Percentiles rank a stretch among this genome's conserved stretches.
phyloP scores from a whole-genome alignment of 495 filamentous ascomycete genomes.

The Trichodelitschia bisporula region DNA sequence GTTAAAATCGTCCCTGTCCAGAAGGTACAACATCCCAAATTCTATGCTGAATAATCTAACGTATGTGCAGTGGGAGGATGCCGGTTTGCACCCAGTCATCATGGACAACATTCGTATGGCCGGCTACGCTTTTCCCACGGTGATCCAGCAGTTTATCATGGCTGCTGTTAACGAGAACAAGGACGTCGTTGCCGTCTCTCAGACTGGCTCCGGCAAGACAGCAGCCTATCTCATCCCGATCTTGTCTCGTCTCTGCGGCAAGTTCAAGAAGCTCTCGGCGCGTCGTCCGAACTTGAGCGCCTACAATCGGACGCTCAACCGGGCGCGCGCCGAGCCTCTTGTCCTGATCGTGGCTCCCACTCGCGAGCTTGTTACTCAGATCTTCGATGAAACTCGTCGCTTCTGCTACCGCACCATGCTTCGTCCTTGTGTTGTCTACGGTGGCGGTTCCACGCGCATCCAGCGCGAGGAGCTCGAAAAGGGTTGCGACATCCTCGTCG shows the following conservation, averaged over 20 bases:
- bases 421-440: conserved; percentile 77
- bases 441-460: conserved; percentile 40
- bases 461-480: conserved; percentile 48
- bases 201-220: conserved; percentile 93
- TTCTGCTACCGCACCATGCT: conserved; percentile 88
- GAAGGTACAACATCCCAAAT: neutral
- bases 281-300: conserved; percentile 34
- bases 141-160: conserved; percentile 64
- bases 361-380: conserved; percentile 76
- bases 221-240: conserved; percentile 80
- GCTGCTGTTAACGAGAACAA: conserved; percentile 46
- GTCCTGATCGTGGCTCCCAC: conserved; percentile 68
- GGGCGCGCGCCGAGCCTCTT: conserved; percentile 53
- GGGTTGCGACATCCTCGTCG: conserved; percentile 79
- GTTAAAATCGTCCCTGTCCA: neutral
- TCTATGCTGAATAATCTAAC: too few relatives aligned
- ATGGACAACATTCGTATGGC: conserved; percentile 48
- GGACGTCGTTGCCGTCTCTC: conserved; percentile 70
- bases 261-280: conserved; percentile 60
- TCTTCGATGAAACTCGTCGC: conserved; percentile 78
- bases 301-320: conserved; percentile 18
- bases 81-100: conserved; percentile 70
- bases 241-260: conserved; percentile 77
- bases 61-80: conserved; percentile 40
- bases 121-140: conserved; percentile 43